phyloP scores from a whole-genome alignment of 768 basidiomycete genomes.

The Boletus pseudo-olivaceus region DNA sequence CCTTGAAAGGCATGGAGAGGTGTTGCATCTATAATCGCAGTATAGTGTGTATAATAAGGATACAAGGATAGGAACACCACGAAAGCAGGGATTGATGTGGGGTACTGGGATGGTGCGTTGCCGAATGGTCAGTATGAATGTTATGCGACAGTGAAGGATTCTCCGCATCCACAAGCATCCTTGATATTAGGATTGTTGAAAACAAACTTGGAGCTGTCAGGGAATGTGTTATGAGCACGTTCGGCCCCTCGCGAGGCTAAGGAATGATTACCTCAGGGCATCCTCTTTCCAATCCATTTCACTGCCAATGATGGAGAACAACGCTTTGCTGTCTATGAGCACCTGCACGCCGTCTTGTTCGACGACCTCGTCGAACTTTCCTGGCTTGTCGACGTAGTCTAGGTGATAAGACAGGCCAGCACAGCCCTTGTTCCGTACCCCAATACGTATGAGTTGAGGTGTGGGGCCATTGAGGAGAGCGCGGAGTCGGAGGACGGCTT shows the following conservation, averaged over 20 bases:
- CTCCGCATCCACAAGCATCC: conserved; percentile 93
- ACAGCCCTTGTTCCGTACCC: conserved; percentile 96
- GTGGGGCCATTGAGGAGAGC: conserved; percentile 77
- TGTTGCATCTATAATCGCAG: conserved; percentile 10
- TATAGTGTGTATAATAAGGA: conserved; percentile 24
- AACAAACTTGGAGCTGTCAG: conserved; percentile 66
- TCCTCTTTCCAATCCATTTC: conserved; percentile 99
- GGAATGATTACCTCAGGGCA: conserved; percentile 58
- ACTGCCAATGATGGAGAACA: conserved; percentile 97
- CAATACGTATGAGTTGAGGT: conserved; percentile 90
- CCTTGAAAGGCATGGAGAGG: neutral
- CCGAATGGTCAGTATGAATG: conserved; percentile 5
- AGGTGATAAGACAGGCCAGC: conserved; percentile 83
- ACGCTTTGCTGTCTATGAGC: conserved; percentile 91
- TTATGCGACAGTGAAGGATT: conserved; percentile 71
- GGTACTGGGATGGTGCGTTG: conserved; percentile 13
- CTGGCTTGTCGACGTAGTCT: conserved; percentile 89
- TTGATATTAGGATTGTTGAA: conserved; percentile 92
- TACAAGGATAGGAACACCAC: conserved; percentile 19
- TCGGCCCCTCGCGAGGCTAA: neutral
- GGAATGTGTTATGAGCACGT: conserved; percentile 1
- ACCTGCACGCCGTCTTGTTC: conserved; percentile 94
- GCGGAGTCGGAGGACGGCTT: conserved; percentile 68
- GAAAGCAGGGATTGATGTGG: conserved; percentile 2
- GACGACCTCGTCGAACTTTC: conserved; percentile 93